phyloP scores from a whole-genome alignment of 805 yeast species.

The Wickerhamomyces bovis region DNA sequence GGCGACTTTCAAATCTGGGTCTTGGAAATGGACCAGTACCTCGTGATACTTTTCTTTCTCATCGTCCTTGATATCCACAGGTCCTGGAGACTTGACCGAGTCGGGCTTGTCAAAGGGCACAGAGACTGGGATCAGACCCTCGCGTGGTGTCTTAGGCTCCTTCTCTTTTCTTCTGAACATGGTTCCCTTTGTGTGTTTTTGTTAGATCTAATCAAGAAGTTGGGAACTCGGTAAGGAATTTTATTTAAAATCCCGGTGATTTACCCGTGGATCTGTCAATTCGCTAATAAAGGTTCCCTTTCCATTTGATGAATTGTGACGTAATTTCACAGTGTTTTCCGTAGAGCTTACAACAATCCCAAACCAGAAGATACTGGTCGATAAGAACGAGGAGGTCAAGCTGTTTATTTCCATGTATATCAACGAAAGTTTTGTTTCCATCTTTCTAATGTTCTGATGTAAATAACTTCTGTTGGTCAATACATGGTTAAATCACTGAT shows the following conservation, averaged over 20 bases:
- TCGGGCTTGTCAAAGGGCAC: conserved; percentile 55
- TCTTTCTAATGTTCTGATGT: no score
- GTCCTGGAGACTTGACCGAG: conserved; percentile 36
- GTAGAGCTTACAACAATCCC: no score
- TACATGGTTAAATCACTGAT: background rate
- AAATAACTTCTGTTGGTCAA: no score
- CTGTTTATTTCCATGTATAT: no score
- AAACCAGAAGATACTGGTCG: no score
- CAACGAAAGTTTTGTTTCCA: no score
- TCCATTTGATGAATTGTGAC: no score
- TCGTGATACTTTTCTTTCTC: conserved; percentile 55
- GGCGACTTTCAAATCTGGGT: conserved; percentile 26
- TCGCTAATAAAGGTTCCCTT: no score
- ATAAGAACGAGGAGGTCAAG: no score
- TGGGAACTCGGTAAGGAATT: no score
- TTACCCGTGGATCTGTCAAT: no score
- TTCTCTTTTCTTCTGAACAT: background rate
- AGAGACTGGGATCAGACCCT: conserved; percentile 23
- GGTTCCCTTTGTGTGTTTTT: background rate
- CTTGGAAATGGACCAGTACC: conserved; percentile 59
- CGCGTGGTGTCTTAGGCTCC: background rate
- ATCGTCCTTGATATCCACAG: conserved; percentile 39
- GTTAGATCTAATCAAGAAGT: background rate
- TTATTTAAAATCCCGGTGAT: background rate
- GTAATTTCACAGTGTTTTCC: no score